A percentile compares a stretch with the other conserved stretches of the same genome.
phyloP scores from a whole-genome alignment of 306 rosid genomes.

The Rosa lucieae region DNA sequence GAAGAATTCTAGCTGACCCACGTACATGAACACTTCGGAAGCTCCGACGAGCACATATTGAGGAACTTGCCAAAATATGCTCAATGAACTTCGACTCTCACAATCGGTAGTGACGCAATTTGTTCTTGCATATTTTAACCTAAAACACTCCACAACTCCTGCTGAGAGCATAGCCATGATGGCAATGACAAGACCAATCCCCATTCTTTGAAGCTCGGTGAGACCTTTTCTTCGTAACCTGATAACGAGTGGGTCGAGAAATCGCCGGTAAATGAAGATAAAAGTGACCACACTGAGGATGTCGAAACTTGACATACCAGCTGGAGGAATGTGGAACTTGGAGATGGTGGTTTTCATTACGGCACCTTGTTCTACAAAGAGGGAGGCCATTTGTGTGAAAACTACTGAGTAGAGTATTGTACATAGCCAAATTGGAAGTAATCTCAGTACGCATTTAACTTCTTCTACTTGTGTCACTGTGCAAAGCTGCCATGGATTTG shows the following conservation, averaged over 20 bases:
- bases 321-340: conserved; percentile 66
- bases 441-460: conserved; percentile 70
- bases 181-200: conserved; percentile 67
- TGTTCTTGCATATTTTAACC: conserved; percentile 41
- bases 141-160: conserved; percentile 54
- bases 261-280: conserved; percentile 58
- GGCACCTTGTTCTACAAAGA: conserved; percentile 82
- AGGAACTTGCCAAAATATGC: conserved; percentile 74
- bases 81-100: conserved; percentile 47
- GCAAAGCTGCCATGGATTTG: conserved; percentile 59
- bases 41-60: conserved; percentile 70
- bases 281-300: conserved; percentile 66
- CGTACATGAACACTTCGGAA: conserved; percentile 82
- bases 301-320: conserved; percentile 86
- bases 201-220: conserved; percentile 75
- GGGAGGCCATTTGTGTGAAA: conserved; percentile 82
- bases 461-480: conserved; percentile 75
- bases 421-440: conserved; percentile 81
- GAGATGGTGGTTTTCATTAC: conserved; percentile 59
- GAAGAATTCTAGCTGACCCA: conserved; percentile 74
- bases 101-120: conserved; percentile 27
- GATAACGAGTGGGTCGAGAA: conserved; percentile 46
- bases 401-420: conserved; percentile 74
- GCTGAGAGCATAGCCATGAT: conserved; percentile 65
- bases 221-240: conserved; percentile 35